A percentile compares a stretch with the other conserved stretches of the same genome.
Evolutionary conservation across 2,329 filamentous ascomycete species (phyloP).

Genomic region (Stylonectria norvegica): DNA sequence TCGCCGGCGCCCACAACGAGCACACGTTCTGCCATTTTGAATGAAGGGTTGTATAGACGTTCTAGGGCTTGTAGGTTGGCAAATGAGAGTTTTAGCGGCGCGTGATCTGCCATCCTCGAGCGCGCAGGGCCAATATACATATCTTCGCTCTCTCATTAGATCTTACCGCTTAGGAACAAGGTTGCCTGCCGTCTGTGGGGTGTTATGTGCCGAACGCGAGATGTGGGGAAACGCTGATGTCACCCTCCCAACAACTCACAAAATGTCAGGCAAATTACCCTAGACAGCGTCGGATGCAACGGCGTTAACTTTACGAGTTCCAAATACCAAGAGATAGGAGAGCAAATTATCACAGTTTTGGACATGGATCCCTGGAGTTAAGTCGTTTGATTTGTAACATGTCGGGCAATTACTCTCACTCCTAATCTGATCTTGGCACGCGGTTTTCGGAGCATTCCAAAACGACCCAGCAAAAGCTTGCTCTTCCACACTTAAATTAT

Average conservation of each 20-base stretch:
- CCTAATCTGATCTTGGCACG: no score
- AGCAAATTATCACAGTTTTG: no score
- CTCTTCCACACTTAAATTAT: no score
- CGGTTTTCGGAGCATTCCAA: no score
- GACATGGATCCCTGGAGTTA: no score
- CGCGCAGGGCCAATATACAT: not conserved
- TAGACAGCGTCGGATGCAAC: not conserved
- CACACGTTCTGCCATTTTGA: constrained; percentile 33
- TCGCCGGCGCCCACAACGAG: constrained; percentile 67
- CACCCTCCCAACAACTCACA: constrained; percentile 7
- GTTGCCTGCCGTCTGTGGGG: constrained; percentile 2
- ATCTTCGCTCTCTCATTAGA: constrained; percentile 2
- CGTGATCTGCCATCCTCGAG: constrained; percentile 12
- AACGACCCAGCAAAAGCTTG: no score
- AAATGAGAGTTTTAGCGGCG: constrained; percentile 25
- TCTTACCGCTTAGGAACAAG: constrained; percentile 8
- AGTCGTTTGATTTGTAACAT: not conserved
- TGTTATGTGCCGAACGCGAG: constrained; percentile 4
- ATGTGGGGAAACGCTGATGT: constrained; percentile 18
- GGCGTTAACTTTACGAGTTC: no score
- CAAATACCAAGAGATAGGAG: no score
- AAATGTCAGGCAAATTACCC: constrained; percentile 1
- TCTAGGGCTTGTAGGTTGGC: constrained; percentile 24
- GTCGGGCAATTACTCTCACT: no score
- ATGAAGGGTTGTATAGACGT: constrained; percentile 19